Conservation (phyloP, 1,284 basidiomycete species). For the Fistulinella staudtii region DNA sequence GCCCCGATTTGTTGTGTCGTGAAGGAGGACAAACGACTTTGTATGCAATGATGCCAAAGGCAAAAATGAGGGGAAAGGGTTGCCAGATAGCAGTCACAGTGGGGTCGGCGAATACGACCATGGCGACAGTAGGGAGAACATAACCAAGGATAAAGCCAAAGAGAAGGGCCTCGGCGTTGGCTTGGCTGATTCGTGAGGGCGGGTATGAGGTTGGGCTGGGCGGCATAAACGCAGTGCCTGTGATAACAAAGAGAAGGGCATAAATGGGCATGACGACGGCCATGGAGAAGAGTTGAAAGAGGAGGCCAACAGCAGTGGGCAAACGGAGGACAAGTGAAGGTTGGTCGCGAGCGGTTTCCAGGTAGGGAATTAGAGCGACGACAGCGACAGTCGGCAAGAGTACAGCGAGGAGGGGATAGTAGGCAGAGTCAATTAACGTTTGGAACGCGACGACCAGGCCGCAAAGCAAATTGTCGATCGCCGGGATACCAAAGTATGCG, state of each 20-base stretch:
- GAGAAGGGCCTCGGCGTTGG: constrained; percentile 41
- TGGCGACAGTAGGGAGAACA: constrained; percentile 34
- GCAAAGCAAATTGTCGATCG: constrained; percentile 37
- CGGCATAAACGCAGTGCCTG: constrained; percentile 24
- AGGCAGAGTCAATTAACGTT: constrained; percentile 26
- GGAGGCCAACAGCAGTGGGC: constrained; percentile 13
- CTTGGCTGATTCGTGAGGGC: constrained; percentile 26
- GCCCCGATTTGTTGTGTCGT: constrained; percentile 34
- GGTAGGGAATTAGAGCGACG: constrained; percentile 14
- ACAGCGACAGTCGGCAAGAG: constrained; percentile 22
- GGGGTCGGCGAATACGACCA: constrained; percentile 34
- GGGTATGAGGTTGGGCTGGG: neutral
- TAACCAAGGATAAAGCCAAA: constrained; percentile 40
- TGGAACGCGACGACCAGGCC: constrained; percentile 41
- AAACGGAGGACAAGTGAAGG: constrained; percentile 10
- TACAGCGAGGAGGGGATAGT: constrained; percentile 30
- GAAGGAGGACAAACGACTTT: constrained; percentile 25
- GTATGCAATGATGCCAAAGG: constrained; percentile 22
- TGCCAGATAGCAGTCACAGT: constrained; percentile 44
- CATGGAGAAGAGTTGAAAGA: constrained; percentile 34
- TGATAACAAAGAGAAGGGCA: constrained; percentile 39
- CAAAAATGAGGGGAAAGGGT: constrained; percentile 38
- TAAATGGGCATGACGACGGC: constrained; percentile 41
- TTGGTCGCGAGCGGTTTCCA: constrained; percentile 22
- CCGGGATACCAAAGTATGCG: constrained; percentile 30